Conservation (phyloP, 306 rosid genomes). For the Inga laurina region DNA sequence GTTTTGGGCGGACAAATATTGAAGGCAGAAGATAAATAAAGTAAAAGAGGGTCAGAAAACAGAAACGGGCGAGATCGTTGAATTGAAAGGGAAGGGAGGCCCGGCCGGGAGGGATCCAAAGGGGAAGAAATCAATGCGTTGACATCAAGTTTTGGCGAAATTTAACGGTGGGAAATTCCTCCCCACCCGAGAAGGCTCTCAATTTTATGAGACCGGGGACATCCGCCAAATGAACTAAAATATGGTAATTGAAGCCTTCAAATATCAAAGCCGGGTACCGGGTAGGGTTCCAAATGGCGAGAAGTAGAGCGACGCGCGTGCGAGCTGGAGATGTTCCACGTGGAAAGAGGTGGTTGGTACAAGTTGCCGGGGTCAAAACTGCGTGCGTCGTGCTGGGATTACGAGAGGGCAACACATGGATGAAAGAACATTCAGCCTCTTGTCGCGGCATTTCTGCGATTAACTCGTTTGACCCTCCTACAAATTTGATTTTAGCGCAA, state of each 20-base stretch:
- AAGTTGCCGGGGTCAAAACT: constrained; percentile 11
- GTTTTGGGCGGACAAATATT: not conserved
- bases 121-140: not conserved
- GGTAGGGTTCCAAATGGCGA: constrained; percentile 35
- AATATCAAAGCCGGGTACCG: constrained; percentile 11
- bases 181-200: not conserved
- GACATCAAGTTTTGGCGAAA: not conserved
- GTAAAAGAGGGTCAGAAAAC: constrained; percentile 16
- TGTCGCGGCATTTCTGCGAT: too few relatives aligned
- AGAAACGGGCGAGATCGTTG: not conserved
- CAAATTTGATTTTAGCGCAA: too few relatives aligned
- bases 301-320: constrained; percentile 37
- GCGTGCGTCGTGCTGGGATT: not conserved
- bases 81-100: too few relatives aligned
- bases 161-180: too few relatives aligned
- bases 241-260: constrained; percentile 51
- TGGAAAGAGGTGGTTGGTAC: constrained; percentile 10
- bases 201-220: not conserved
- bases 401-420: not conserved
- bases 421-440: too few relatives aligned
- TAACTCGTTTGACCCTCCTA: too few relatives aligned
- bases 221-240: not conserved
- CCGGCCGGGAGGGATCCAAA: too few relatives aligned
- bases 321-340: constrained; percentile 32
- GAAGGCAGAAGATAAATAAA: constrained; percentile 34